phyloP scores from a whole-genome alignment of 192 early-diverging fungal genomes.

The Nowakowskiella sp. region DNA sequence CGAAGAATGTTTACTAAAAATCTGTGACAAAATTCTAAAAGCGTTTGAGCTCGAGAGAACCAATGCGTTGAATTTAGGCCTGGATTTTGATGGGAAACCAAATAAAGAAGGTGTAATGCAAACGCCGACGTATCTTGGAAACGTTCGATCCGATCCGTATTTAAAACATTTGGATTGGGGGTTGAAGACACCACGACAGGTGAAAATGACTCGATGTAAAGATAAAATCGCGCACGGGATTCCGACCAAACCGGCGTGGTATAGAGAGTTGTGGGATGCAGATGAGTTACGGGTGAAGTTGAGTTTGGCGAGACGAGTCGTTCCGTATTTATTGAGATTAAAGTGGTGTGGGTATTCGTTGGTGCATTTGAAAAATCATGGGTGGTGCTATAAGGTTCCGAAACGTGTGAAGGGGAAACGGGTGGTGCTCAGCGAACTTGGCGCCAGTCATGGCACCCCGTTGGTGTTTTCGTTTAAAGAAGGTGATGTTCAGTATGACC shows the following conservation, averaged over 20 bases:
- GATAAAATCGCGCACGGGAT: no score
- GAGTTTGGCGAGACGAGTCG: constrained; percentile 58
- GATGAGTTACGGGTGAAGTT: constrained; percentile 53
- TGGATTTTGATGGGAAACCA: constrained; percentile 11
- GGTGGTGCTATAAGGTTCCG: constrained; percentile 79
- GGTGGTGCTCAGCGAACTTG: no score
- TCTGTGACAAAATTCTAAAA: constrained; percentile 21
- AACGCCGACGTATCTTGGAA: not conserved
- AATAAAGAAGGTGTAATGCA: not conserved
- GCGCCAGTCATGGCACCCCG: no score
- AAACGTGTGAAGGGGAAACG: constrained; percentile 19
- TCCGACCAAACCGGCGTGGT: constrained; percentile 74
- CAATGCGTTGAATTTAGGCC: constrained; percentile 16
- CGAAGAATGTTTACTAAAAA: constrained; percentile 21
- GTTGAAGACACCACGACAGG: no score
- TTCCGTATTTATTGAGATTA: constrained; percentile 74
- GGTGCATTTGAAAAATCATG: constrained; percentile 52
- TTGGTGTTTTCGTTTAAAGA: no score
- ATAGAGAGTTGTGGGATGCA: constrained; percentile 64
- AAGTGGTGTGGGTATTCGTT: constrained; percentile 79
- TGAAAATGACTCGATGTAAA: no score
- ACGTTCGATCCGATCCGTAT: no score
- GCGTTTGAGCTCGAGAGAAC: constrained; percentile 29
- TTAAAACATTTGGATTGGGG: no score
- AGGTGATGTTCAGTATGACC: no score